These are phyloP conservation scores for Capronia americana DNA, from an alignment of 2,329 filamentous ascomycete genomes.

Conservation along the genomic window DNA sequence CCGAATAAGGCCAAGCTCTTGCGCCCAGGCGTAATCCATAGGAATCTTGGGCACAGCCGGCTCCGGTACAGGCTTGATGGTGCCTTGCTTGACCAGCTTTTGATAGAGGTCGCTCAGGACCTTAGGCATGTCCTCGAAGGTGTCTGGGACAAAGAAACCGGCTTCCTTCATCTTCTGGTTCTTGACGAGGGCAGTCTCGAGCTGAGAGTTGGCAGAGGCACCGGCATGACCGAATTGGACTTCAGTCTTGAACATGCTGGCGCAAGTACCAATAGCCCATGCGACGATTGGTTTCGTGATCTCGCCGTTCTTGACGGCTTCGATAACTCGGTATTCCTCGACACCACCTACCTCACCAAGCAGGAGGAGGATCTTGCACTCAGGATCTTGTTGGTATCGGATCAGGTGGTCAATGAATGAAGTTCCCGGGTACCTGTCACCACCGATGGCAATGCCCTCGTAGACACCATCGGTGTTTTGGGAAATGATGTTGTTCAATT, in stretches of 20 bases:
- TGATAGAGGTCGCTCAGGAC: conserved; percentile 83
- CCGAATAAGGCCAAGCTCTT: conserved; percentile 98
- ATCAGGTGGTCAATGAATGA: conserved; percentile 99
- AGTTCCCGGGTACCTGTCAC: conserved; percentile 97
- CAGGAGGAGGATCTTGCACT: conserved; percentile 95
- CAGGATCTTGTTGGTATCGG: conserved; percentile 92
- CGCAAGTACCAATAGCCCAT: conserved; percentile 99
- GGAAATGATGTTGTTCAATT: conserved; percentile 99
- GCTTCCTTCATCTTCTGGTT: conserved; percentile 97
- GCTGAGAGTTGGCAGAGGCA: conserved; percentile 98
- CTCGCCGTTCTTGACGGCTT: conserved; percentile 89
- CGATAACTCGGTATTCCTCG: conserved; percentile 99
- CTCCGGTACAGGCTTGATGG: conserved; percentile 84
- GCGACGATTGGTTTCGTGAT: conserved; percentile 99
- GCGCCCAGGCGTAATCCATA: conserved; percentile 99
- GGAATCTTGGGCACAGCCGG: conserved; percentile 97
- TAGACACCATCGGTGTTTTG: conserved; percentile 97
- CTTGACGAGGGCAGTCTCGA: conserved; percentile 95
- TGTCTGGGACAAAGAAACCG: conserved; percentile 91
- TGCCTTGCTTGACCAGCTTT: conserved; percentile 81
- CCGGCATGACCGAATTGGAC: conserved; percentile 99
- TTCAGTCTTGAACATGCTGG: conserved; percentile 99
- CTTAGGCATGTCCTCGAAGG: conserved; percentile 91
- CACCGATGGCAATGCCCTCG: conserved; percentile 98
- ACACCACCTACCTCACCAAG: conserved; percentile 99